Conservation (phyloP, 2,329 filamentous ascomycete species). For the Venturiaceae sp. region DNA sequence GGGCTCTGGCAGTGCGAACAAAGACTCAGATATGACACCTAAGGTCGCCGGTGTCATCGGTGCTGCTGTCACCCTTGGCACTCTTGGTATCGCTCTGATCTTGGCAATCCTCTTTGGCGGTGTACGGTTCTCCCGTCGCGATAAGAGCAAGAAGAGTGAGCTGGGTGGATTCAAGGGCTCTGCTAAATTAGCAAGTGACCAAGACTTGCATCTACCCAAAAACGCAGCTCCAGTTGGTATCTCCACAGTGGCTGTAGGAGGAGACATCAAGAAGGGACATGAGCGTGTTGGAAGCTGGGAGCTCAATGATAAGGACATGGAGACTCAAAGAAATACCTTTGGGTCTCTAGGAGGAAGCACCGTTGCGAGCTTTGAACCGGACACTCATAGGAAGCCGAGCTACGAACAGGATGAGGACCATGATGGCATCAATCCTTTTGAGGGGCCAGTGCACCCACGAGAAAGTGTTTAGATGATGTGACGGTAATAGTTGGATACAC, state of each 20-base stretch:
- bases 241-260: slow-evolving; percentile 19
- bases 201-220: slow-evolving; percentile 38
- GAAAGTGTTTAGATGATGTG: slow-evolving; percentile 33
- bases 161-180: slow-evolving; percentile 48
- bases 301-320: slow-evolving; percentile 26
- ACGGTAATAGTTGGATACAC: neutral
- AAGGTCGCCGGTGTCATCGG: slow-evolving; percentile 47
- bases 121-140: slow-evolving; percentile 13
- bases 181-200: slow-evolving; percentile 43
- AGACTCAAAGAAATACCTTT: neutral
- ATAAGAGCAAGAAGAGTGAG: slow-evolving; percentile 25
- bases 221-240: slow-evolving; percentile 21
- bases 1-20: neutral
- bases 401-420: slow-evolving; percentile 35
- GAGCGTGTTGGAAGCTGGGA: slow-evolving; percentile 51
- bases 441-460: slow-evolving; percentile 33
- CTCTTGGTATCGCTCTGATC: slow-evolving; percentile 31
- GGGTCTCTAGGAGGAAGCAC: slow-evolving; percentile 14
- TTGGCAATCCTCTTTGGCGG: slow-evolving; percentile 15
- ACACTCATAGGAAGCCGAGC: slow-evolving; percentile 29
- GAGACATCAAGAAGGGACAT: slow-evolving; percentile 30
- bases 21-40: slow-evolving; percentile 24
- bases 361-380: slow-evolving; percentile 16
- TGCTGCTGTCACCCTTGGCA: slow-evolving; percentile 39
- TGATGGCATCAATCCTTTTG: slow-evolving; percentile 22